Conservation (phyloP, 2,329 filamentous ascomycete species). For the Pseudophaeomoniella oleicola region DNA sequence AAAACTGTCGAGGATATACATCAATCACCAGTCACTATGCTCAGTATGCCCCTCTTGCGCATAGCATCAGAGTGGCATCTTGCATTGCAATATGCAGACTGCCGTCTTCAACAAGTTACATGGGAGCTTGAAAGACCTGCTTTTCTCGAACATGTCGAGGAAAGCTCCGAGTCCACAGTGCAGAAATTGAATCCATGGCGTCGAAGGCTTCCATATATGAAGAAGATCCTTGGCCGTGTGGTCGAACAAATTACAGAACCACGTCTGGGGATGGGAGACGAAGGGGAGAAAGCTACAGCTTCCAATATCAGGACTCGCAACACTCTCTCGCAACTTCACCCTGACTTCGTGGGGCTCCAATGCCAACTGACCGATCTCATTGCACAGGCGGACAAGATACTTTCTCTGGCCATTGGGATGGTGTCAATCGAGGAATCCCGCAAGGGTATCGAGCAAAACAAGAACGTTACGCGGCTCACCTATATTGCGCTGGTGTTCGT, state of each 20-base stretch:
- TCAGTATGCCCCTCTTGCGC: background rate
- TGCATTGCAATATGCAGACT: background rate
- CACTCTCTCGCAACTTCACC: background rate
- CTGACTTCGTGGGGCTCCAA: background rate
- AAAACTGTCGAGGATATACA: background rate
- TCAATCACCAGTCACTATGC: background rate
- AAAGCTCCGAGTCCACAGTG: background rate
- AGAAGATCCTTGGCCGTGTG: background rate
- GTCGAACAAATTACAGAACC: background rate
- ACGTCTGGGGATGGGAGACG: background rate
- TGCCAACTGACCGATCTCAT: background rate
- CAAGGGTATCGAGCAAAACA: background rate
- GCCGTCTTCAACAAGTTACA: background rate
- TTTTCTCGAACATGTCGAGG: background rate
- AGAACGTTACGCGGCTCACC: constrained; percentile 2
- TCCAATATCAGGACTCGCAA: background rate
- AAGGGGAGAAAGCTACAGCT: background rate
- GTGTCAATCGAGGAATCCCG: background rate
- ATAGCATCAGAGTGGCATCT: background rate
- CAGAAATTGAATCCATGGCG: background rate
- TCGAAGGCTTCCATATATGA: background rate
- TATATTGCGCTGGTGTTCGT: constrained; percentile 3
- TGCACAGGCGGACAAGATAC: background rate
- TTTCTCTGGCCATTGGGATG: constrained; percentile 1
- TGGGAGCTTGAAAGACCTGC: background rate